A percentile compares a stretch with the other conserved stretches of the same genome.
Conservation (phyloP, 345 rosid genomes). For the Rhodomyrtus tomentosa region DNA sequence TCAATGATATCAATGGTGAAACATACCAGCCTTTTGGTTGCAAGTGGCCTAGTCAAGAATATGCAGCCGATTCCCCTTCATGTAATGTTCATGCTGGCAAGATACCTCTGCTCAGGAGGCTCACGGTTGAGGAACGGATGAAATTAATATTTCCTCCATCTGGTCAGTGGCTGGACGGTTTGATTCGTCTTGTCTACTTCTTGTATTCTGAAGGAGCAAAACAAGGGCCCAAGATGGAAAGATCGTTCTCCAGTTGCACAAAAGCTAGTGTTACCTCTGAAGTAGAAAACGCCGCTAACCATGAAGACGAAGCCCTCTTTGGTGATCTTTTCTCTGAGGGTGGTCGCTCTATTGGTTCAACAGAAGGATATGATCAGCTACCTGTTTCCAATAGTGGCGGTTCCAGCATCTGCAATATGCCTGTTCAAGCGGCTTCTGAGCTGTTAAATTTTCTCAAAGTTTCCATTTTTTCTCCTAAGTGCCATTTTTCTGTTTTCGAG, state of each 20-base stretch:
- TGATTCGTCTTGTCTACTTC: conserved; percentile 54
- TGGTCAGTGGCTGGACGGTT: conserved; percentile 67
- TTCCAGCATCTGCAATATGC: conserved; percentile 54
- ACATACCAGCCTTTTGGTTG: conserved; percentile 34
- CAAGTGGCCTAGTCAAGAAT: conserved; percentile 31
- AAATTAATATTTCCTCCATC: conserved; percentile 62
- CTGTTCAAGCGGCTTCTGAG: conserved; percentile 69
- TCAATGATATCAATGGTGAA: conserved; percentile 62
- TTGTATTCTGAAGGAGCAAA: conserved; percentile 80
- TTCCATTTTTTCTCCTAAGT: conserved; percentile 57
- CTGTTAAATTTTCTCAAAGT: conserved; percentile 62
- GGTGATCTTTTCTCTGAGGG: conserved; percentile 93
- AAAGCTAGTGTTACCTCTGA: conserved; percentile 56
- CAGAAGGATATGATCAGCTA: conserved; percentile 65
- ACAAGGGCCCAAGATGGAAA: conserved; percentile 54
- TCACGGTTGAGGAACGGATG: conserved; percentile 48
- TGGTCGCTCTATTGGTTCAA: conserved; percentile 56
- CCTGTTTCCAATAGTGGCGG: conserved; percentile 32
- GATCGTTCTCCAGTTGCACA: conserved; percentile 40
- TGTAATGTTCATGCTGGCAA: conserved; percentile 40
- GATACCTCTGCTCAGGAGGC: conserved; percentile 57
- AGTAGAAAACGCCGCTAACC: conserved; percentile 63
- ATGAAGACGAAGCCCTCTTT: conserved; percentile 93
- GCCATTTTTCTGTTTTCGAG: conserved; percentile 54
- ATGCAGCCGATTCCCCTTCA: conserved; percentile 29